Percentiles rank a stretch among this genome's conserved stretches.
These are phyloP conservation scores for Aspergillus aculeatinus DNA, from an alignment of 2,329 filamentous ascomycete genomes.

Conservation along the genomic window DNA sequence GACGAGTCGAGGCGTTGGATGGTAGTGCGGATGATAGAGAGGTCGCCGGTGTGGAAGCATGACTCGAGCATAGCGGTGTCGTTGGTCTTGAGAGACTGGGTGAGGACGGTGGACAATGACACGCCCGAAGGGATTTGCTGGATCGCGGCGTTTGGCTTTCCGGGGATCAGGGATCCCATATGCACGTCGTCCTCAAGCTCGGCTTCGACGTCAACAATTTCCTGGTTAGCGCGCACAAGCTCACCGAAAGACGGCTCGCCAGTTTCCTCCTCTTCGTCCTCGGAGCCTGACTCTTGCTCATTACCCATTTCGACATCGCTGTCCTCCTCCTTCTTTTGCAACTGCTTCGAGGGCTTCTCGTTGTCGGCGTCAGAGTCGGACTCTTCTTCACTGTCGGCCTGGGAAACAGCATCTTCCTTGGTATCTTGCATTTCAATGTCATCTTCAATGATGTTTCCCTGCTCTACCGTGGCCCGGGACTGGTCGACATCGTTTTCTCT, in stretches of 20 bases:
- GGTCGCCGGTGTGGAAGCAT: slow-evolving; percentile 78
- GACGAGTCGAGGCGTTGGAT: slow-evolving; percentile 86
- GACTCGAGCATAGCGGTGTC: slow-evolving; percentile 87
- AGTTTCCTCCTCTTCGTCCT: slow-evolving; percentile 35
- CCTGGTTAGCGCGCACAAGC: slow-evolving; percentile 68
- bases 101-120: slow-evolving; percentile 87
- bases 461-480: slow-evolving; percentile 54
- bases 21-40: slow-evolving; percentile 76
- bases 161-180: slow-evolving; percentile 47
- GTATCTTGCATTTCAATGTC: slow-evolving; percentile 45
- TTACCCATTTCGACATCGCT: slow-evolving; percentile 36
- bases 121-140: slow-evolving; percentile 67
- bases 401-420: slow-evolving; percentile 36
- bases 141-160: slow-evolving; percentile 46
- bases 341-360: slow-evolving; percentile 17
- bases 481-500: slow-evolving; percentile 58
- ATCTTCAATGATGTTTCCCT: slow-evolving; percentile 47
- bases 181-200: slow-evolving; percentile 48
- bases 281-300: slow-evolving; percentile 32
- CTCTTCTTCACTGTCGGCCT: slow-evolving; percentile 25
- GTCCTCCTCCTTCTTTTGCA: slow-evolving; percentile 19
- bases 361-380: slow-evolving; percentile 24
- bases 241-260: slow-evolving; percentile 80
- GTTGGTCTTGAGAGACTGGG: slow-evolving; percentile 89
- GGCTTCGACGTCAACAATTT: slow-evolving; percentile 66